Base-by-base conservation (phyloP, 1,139 yeast genomes). In the Candida sp. region DNA sequence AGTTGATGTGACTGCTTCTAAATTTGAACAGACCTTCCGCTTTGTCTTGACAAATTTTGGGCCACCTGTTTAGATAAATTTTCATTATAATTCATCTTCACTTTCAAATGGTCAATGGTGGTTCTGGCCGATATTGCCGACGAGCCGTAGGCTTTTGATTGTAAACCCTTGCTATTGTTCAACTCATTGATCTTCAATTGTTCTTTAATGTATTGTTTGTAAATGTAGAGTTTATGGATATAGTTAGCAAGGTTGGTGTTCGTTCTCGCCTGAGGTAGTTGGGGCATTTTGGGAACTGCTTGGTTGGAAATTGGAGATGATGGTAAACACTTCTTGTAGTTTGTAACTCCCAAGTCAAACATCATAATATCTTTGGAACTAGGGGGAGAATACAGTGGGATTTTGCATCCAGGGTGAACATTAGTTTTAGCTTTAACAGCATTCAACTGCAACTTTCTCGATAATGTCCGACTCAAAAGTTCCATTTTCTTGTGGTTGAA, bases 171-270 rank as follows among this genome's bases (percentile, higher is more conserved):
- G 11, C 6, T 7, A 4, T 35, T 21, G 12, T 21, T 35, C 9
- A 22, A 29, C 19, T 37, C 34, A 19, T 19, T 8, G 6, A 27
- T 30, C 27, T 37, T 29, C 12, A 37, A 25, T 21, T 37, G 34
- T 6, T 37, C 34, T 37, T 37, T 37, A 15, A 37, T 30, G 27
- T 37, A 43, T 21, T 47, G 45, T 22, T 53, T 51, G 41, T 59
- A 61, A 7, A 60, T 44, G 43, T 55, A 53, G 5, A 47, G 39
- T 35, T 45, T 49, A 43, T 62, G 67, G 8, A 52, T 43, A 42
- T 60, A 62, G 33, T 49, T 60, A 21, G 61, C 57, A 51, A 61
- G 44, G 32, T 52, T 50, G 23, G 66, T 62, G 42, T 60, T 61
- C 8, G 67, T 62, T 37, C 50, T 50, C 21, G 56, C 57, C 5